These are phyloP conservation scores for Dactylellina haptotyla DNA, from an alignment of 2,329 filamentous ascomycete species.

Conservation along the genomic window DNA sequence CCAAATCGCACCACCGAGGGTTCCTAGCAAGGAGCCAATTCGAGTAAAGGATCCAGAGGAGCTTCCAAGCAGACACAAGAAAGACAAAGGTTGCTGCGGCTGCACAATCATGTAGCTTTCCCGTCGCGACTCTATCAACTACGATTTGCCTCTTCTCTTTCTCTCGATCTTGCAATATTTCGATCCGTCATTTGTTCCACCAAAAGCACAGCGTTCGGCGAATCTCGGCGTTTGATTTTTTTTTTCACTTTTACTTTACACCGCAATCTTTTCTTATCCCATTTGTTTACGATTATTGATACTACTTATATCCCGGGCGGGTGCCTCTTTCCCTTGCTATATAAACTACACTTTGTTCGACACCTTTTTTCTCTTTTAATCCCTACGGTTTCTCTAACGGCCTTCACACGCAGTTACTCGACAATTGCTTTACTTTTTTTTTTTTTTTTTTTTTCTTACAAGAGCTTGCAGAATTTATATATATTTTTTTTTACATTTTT, in stretches of 20 bases:
- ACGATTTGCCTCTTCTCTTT: constrained; percentile 39
- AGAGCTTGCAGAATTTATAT: constrained; percentile 31
- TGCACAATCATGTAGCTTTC: constrained; percentile 49
- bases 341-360: constrained; percentile 28
- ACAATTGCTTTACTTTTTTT: constrained; percentile 25
- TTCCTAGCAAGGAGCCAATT: constrained; percentile 43
- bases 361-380: constrained; percentile 38
- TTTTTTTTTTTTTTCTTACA: constrained; percentile 26
- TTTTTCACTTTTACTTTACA: constrained; percentile 13
- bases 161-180: constrained; percentile 52
- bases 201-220: constrained; percentile 54
- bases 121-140: neutral
- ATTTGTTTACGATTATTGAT: constrained; percentile 40
- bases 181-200: constrained; percentile 42
- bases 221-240: constrained; percentile 54
- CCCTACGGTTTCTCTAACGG: constrained; percentile 50
- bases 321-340: constrained; percentile 22
- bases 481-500: constrained; percentile 23
- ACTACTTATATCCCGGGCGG: constrained; percentile 46
- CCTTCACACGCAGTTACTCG: constrained; percentile 37
- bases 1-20: constrained; percentile 26
- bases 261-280: constrained; percentile 24
- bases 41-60: constrained; percentile 50
- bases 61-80: constrained; percentile 27
- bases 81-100: constrained; percentile 52